Evolutionary conservation across 306 rosid species (phyloP), one percentile per base, ranked within the genome.

Genomic region (Quercus dentata): DNA sequence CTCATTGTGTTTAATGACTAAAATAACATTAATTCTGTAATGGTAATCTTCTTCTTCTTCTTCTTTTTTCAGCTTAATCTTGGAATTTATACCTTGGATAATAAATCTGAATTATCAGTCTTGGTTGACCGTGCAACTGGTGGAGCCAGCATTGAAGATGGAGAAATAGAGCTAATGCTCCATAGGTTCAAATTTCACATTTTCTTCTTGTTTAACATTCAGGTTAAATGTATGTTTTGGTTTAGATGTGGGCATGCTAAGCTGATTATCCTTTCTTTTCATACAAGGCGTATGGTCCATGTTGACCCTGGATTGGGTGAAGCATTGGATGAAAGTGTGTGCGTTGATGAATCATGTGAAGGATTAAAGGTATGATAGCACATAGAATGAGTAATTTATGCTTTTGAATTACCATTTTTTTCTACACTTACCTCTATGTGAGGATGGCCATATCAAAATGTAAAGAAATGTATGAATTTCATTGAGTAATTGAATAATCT

Each of bases 101-200:
- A 82, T 74, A 89, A 89, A 83, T 82, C 91, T 31, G 98, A 94
- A 82, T 76, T 94, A 58, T 94, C 98, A 0, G 87, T 94, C 69
- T 81, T 94, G 84, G 97, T 94, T 76, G 98, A 94, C 84, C 93
- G 97, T 52, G 97, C 98, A 77, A 82, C 85, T 2, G 98, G 98
- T 49, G 98, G 92, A 81, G 75, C 92, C 57, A 94, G 97, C 87
- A 88, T 94, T 70, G 67, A 78, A 56, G 97, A 94, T 71, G 98
- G 98, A 57, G 86, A 94, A 81, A 63, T 94, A 71, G 98, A 94
- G 83, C 76, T 94, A 28, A 94, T 94, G 98, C 89, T 94, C 71
- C 98, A 94, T 35, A 94, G 98, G 98, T 92, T 81, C 35, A 69
- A 55, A 25, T 75, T 46, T 51, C 17, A 31, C 10, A 20, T 13